A percentile compares a stretch with the other conserved stretches of the same genome.
Conservation (phyloP, 176 grass and related monocot species). For the Poa pratensis region DNA sequence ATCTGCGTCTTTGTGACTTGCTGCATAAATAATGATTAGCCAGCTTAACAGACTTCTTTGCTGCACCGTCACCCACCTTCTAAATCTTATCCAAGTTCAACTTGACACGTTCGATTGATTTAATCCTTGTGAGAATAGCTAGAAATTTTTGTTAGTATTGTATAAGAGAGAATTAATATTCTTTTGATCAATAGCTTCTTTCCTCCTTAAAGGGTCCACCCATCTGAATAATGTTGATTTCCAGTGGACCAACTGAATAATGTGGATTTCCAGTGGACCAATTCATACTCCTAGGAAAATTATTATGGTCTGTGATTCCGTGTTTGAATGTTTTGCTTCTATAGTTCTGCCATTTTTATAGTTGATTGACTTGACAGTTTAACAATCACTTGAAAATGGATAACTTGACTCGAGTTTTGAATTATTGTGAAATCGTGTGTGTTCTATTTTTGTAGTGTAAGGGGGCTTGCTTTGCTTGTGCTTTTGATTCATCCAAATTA, state of each 20-base stretch:
- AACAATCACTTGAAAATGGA: not conserved
- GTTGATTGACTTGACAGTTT: not conserved
- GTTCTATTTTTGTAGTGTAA: not conserved
- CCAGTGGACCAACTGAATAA: conserved; percentile 1
- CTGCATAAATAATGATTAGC: conserved; percentile 54
- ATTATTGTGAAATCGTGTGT: not conserved
- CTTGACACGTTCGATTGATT: conserved; percentile 30
- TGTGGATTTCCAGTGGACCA: not conserved
- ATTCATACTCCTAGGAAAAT: not conserved
- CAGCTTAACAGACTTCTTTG: conserved; percentile 44
- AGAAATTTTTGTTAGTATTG: not conserved
- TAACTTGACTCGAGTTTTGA: too few species aligned
- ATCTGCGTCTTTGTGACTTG: conserved; percentile 42
- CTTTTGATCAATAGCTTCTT: not conserved
- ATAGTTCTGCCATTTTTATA: not conserved
- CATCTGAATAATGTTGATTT: conserved; percentile 23
- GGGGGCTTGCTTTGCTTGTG: not conserved
- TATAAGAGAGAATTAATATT: not conserved
- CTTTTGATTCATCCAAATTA: not conserved
- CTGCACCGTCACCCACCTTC: conserved; percentile 39
- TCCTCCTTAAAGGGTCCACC: conserved; percentile 8
- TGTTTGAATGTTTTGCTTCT: not conserved
- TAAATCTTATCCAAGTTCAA: conserved; percentile 49
- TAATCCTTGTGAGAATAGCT: conserved; percentile 20
- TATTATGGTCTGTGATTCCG: too few species aligned